A percentile compares a stretch with the other conserved stretches of the same genome.
Evolutionary conservation across 192 early-diverging fungal genomes (phyloP).

Genomic region (Linnemannia exigua): DNA sequence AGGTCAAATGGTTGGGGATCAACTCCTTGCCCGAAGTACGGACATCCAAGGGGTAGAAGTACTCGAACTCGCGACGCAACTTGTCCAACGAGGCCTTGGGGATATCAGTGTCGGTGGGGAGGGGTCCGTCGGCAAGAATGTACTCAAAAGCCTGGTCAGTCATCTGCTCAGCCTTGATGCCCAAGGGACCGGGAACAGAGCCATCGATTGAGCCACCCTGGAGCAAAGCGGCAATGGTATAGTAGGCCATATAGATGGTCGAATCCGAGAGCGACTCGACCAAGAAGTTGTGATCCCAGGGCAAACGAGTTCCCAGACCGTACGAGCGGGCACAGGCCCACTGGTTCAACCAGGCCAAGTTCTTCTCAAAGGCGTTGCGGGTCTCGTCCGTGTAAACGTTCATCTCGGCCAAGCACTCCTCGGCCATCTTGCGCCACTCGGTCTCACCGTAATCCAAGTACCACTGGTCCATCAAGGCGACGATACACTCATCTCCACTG

Average conservation of each 20-base stretch:
- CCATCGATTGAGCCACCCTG: constrained; percentile 92
- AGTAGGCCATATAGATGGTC: constrained; percentile 99
- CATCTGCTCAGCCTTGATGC: constrained; percentile 88
- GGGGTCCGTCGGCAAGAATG: constrained; percentile 80
- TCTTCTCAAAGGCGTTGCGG: constrained; percentile 86
- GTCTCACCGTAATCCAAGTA: constrained; percentile 98
- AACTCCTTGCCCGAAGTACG: constrained; percentile 97
- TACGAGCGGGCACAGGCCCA: constrained; percentile 98
- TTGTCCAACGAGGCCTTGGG: constrained; percentile 77
- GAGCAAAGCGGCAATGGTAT: constrained; percentile 94
- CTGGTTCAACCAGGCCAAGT: constrained; percentile 93
- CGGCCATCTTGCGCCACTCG: constrained; percentile 82
- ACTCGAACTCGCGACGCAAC: constrained; percentile 92
- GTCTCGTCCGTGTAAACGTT: constrained; percentile 87
- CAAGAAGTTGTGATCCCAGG: constrained; percentile 93
- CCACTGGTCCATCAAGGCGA: constrained; percentile 97
- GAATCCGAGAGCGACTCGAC: constrained; percentile 98
- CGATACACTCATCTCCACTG: constrained; percentile 97
- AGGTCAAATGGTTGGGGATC: constrained; percentile 97
- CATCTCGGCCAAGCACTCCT: constrained; percentile 85
- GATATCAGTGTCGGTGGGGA: constrained; percentile 71
- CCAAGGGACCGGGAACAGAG: constrained; percentile 78
- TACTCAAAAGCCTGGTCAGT: constrained; percentile 95
- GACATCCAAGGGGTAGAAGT: constrained; percentile 99
- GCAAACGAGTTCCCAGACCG: constrained; percentile 92